Evolutionary conservation across 2,329 filamentous ascomycete genomes (phyloP), one percentile per base, ranked within the genome.

Genomic region (Pseudogymnoascus sp.): DNA sequence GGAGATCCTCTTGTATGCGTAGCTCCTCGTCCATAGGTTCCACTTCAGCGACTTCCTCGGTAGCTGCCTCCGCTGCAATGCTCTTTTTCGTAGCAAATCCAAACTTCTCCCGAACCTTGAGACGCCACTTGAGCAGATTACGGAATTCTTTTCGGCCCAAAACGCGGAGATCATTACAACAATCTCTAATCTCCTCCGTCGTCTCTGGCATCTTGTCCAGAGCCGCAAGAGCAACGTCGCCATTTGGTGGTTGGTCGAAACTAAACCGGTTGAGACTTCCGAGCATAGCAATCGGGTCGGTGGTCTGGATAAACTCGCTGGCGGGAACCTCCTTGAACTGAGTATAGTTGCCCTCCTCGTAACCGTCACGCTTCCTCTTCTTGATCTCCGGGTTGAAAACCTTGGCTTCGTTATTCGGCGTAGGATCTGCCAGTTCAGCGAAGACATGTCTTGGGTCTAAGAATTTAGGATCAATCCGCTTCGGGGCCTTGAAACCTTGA

Each of bases 371-470:
- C 84, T 97, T 97, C 64, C 95, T 82, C 85, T 97, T 99, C 83
- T 97, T 99, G 73, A 91, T 82, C 74, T 99, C 95, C 0, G 95
- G 95, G 68, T 99, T 97, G 81, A 93, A 99, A 1, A 99, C 95
- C 75, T 96, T 96, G 40, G 95, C 95, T 75, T 99, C 95, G 69
- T 97, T 96, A 76, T 97, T 99, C 1, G 92, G 91, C 0, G 88
- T 89, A 1, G 90, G 86, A 64, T 89, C 90, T 33, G 88, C 80
- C n/a, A 97, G 79, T 75, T 99, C 95, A 33, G 93, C 93, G 72
- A 99, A 99, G 31, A 97, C 95, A 64, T 89, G 86, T 68, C 86
- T 86, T 5, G 95, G 86, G 72, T 99, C 95, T 62, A 99, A 81
- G 74, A 99, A 96, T 69, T 90, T 90, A 9, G 93, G 92, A 72